phyloP scores from a whole-genome alignment of 1,139 yeast genomes.

The Lodderomyces theae region DNA sequence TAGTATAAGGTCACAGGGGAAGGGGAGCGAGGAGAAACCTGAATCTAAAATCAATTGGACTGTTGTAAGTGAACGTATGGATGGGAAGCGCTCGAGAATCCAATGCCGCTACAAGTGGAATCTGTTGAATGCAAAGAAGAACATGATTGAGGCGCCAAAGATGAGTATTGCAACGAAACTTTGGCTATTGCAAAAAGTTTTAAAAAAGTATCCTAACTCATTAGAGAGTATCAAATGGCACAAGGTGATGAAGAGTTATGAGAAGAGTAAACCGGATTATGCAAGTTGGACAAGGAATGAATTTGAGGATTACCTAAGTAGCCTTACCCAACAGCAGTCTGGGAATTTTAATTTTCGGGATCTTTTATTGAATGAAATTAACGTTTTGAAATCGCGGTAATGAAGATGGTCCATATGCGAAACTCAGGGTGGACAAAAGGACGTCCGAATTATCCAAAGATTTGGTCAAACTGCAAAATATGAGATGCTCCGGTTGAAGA shows the following conservation, averaged over 20 bases:
- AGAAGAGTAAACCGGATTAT: slow-evolving; percentile 2
- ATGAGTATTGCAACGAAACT: slow-evolving; percentile 51
- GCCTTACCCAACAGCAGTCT: background rate
- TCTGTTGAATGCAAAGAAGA: slow-evolving; percentile 64
- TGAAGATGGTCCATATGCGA: too few relatives aligned
- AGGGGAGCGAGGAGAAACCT: slow-evolving; percentile 4
- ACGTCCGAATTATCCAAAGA: too few relatives aligned
- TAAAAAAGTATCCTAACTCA: slow-evolving; percentile 24
- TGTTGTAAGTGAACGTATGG: slow-evolving; percentile 81
- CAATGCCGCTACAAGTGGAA: slow-evolving; percentile 97
- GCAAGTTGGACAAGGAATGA: slow-evolving; percentile 6
- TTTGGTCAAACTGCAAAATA: too few relatives aligned
- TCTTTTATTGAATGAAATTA: background rate
- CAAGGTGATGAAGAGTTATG: slow-evolving; percentile 8
- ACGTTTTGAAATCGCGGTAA: background rate
- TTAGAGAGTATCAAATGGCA: slow-evolving; percentile 53
- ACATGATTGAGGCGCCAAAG: slow-evolving; percentile 45
- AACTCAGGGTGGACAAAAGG: too few relatives aligned
- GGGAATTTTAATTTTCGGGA: background rate
- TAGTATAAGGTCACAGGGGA: slow-evolving; percentile 12
- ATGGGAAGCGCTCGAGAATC: slow-evolving; percentile 82
- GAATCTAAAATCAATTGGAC: slow-evolving; percentile 76
- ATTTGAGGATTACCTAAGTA: background rate
- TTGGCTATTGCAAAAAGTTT: slow-evolving; percentile 56
- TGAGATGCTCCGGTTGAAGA: too few relatives aligned